Base-by-base conservation (phyloP, 1,284 basidiomycete species). In the Caloboletus inedulis region DNA sequence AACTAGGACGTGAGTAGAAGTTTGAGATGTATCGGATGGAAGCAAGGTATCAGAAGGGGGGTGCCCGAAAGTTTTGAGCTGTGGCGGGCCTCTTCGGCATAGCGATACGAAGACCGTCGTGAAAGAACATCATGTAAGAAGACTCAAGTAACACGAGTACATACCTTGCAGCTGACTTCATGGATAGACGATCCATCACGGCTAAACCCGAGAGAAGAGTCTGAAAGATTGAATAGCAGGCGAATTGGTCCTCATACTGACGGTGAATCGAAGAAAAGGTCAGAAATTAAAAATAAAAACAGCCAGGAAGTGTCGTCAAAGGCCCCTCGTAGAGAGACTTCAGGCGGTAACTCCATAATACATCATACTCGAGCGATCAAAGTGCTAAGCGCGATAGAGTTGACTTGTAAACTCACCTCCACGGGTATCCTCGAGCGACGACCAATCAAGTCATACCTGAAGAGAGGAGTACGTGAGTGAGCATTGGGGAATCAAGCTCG, bases 21-120 rank as follows among this genome's bases (percentile, higher is more conserved):
- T 47, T 25, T 5, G 7, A 36, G 3, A 34, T 1, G 5, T 12
- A 33, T 34, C 1, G 2, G 3, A 25, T 1, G 5, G 5, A 33
- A 40, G 3, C 21, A 42, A 44, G 53, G 57, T 40, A 75, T 89
- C 86, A 88, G 86, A 76, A 61, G 73, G 82, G n/a, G 84, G 82
- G 30, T 74, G 87, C 85, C 88, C 87, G 85, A 82, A 59, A 61
- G 61, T 72, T 78, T 85, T 64, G 87, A 90, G 87, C 87, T 90
- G 84, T 88, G 84, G 84, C 87, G 87, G 88, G 88, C 88, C 81
- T 65, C 87, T 90, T 90, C 87, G 87, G 84, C 86, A 89, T 72
- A 54, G 60, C 72, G 56, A 62, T 90, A 89, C 87, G 87, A 85
- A 89, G 87, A 90, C 87, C 87, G 87, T 90, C 88, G 88, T 90